Evolutionary conservation across 1,284 basidiomycete species (phyloP).

Genomic region (Leucoagaricus sp.): DNA sequence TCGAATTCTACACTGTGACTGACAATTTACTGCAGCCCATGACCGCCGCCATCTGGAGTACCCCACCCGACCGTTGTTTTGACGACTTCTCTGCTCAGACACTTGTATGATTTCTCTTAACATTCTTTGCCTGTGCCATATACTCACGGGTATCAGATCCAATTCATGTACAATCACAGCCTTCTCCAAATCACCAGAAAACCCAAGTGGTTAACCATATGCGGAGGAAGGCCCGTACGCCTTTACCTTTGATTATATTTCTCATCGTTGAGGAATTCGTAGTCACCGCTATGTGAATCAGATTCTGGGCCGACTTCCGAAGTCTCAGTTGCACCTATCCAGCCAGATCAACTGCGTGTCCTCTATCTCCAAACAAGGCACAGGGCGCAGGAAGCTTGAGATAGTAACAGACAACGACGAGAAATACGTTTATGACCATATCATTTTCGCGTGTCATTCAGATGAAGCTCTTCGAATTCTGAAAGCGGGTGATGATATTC

Average conservation of each 20-base stretch:
- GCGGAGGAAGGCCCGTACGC: slow-evolving; percentile 62
- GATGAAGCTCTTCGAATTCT: slow-evolving; percentile 67
- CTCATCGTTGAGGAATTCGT: slow-evolving; percentile 1
- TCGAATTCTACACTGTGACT: slow-evolving; percentile 6
- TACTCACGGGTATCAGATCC: slow-evolving; percentile 41
- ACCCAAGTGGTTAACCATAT: slow-evolving; percentile 77
- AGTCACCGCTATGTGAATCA: slow-evolving; percentile 69
- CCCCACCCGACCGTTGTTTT: slow-evolving; percentile 71
- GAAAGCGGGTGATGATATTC: slow-evolving; percentile 48
- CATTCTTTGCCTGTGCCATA: not conserved
- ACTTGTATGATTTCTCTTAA: slow-evolving; percentile 41
- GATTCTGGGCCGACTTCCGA: slow-evolving; percentile 58
- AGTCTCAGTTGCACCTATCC: slow-evolving; percentile 58
- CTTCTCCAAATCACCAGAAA: slow-evolving; percentile 75
- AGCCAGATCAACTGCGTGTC: slow-evolving; percentile 52
- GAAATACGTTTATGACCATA: slow-evolving; percentile 62
- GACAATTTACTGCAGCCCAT: slow-evolving; percentile 54
- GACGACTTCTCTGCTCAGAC: slow-evolving; percentile 76
- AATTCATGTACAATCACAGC: slow-evolving; percentile 83
- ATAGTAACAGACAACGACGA: slow-evolving; percentile 47
- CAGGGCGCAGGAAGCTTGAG: slow-evolving; percentile 31
- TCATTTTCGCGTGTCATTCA: slow-evolving; percentile 80
- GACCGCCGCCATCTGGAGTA: slow-evolving; percentile 84
- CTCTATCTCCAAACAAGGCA: slow-evolving; percentile 17
- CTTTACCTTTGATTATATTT: not conserved